Base-by-base conservation (phyloP, 2,329 filamentous ascomycete genomes). In the Diaporthe australafricana region DNA sequence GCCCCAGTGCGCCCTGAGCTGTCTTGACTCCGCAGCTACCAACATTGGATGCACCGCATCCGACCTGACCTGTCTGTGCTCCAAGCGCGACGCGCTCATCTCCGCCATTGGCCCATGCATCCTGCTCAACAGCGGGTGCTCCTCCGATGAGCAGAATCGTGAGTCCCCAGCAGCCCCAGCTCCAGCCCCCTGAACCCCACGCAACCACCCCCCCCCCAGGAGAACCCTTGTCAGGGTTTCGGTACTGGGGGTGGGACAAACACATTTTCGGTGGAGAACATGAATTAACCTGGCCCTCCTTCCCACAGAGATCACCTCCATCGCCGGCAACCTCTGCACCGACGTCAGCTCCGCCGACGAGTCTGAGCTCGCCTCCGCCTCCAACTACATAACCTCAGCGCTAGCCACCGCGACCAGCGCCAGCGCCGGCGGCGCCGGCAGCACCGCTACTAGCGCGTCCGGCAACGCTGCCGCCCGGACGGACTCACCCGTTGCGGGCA, bases 41-140 rank as follows among this genome's bases (percentile, higher is more conserved):
- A 5, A 56, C 17, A 68, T 78, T 53, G 65, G 68, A 72, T 79
- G 78, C 70, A 65, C 20, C 1, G 65, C 71, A 1, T 71, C 76
- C 6, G 75, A 79, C 70, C 71, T 79, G 17, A 32, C 73, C n/a
- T 79, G 78, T 62, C 70, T 79, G 52, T 77, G 75, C 70, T 48
- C 70, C 63, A 76, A 74, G 27, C 47, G 62, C 20, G 16, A 30
- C 16, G 25, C 68, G 8, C 74, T 77, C 5, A 47, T 77, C 57
- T 30, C 68, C 4, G 50, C 73, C 14, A 68, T 76, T 5, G 75
- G 70, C 17, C 63, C 76, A 3, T 78, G 77, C 52, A 62, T 78
- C 14, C 4, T 76, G 5, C 20, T 70, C 17, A 32, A 47, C 32
- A 70, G 70, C 48, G 45, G 22, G 1, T 74, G 73, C 56, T 68